Conservation (phyloP, 73 alveolate species). For the Paramecium sexaurelia region DNA sequence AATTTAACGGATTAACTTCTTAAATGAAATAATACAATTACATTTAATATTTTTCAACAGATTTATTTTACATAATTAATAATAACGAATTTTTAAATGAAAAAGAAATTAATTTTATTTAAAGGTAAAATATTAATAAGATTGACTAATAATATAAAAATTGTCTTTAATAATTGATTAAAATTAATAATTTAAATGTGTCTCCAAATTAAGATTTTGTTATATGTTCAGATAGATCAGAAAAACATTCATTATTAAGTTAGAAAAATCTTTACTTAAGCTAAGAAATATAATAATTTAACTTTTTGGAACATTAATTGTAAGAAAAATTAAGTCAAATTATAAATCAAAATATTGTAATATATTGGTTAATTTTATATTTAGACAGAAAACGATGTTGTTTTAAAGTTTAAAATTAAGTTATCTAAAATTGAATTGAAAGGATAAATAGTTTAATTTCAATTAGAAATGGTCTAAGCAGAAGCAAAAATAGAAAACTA, state of each 20-base stretch:
- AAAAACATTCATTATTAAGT: background rate
- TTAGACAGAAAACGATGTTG: background rate
- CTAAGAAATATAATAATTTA: background rate
- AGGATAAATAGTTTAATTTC: background rate
- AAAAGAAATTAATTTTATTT: background rate
- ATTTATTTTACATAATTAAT: background rate
- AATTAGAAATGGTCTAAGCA: background rate
- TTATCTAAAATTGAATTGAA: background rate
- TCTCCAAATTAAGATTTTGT: background rate
- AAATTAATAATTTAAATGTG: background rate
- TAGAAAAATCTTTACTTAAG: background rate
- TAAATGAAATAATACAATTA: background rate
- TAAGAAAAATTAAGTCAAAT: background rate
- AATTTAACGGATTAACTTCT: background rate
- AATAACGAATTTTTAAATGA: background rate
- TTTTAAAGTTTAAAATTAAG: background rate
- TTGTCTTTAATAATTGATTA: background rate
- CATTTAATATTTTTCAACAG: background rate
- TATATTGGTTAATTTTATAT: background rate
- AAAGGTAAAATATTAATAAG: background rate
- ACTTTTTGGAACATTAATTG: background rate
- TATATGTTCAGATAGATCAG: background rate
- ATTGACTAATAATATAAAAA: background rate
- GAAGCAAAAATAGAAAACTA: background rate
- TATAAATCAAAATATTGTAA: background rate